Base-by-base conservation (phyloP, 2,329 filamentous ascomycete species). In the Pseudogymnoascus pannorum region DNA sequence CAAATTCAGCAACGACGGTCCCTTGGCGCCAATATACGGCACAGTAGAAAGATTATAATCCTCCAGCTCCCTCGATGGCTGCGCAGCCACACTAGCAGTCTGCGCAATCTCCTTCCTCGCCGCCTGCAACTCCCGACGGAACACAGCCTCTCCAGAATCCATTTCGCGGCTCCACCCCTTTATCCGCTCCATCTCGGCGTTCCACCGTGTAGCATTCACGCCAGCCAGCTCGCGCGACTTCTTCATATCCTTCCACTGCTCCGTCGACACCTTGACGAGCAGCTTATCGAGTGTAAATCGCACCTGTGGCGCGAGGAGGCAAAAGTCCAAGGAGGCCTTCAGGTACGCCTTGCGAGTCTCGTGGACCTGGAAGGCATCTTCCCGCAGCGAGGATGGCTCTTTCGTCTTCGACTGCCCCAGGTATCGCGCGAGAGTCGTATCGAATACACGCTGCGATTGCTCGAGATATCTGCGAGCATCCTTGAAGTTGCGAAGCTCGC, bases 331-430 rank as follows among this genome's bases (percentile, higher is more conserved):
- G 12, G 91, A 92, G 1, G 92, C 89, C 72, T 92, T 93, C 44
- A 97, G 79, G 72, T 99, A 99, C 31, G 87, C 84, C 71, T 94
- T 95, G 62, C 93, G 85, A 22, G 91, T 89, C 77, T 97, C 94
- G 72, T 96, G 94, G 36, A 97, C 85, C 72, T 94, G 87, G 70
- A 99, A 99, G 0, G 94, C 94, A 75, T 99, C 94, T 74, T 99
- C 94, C 63, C 94, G 84, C 61, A 99, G 79, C 1, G 92, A 85
- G 0, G 92, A 97, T 0, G 93, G 85, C 74, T 99, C 94, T 75
- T 97, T 99, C 5, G 91, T 87, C 78, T 97, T 97, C 66, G 87
- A 89, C 74, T 97, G 92, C 2, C 83, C 80, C 4, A 92, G 83
- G 71, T 96, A 97, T 62, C 92, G 86, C 20, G 89, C 84, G 62